A percentile compares a stretch with the other conserved stretches of the same genome.
Evolutionary conservation across 306 rosid species (phyloP).

Genomic region (Malus sieversii): DNA sequence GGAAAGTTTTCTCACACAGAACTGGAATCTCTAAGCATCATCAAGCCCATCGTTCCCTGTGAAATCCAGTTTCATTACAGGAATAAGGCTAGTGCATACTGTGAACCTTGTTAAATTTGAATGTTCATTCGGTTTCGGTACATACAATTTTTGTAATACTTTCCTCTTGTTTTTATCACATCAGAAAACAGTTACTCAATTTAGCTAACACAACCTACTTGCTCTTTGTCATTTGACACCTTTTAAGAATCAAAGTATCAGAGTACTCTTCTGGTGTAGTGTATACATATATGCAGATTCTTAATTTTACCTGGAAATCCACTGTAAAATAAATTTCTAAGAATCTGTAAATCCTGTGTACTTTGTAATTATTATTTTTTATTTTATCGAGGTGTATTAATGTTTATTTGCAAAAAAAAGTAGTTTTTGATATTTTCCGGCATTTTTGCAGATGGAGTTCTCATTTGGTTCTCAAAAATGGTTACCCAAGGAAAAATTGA

Average conservation of each 20-base stretch:
- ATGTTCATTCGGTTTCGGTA: neutral
- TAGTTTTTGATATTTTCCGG: constrained; percentile 9
- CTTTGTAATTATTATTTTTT: too few species aligned
- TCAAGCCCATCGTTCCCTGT: constrained; percentile 77
- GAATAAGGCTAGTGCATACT: constrained; percentile 57
- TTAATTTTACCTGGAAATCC: neutral
- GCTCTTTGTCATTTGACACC: neutral
- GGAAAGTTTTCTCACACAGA: constrained; percentile 53
- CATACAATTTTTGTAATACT: neutral
- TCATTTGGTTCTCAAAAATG: constrained; percentile 78
- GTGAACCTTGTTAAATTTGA: neutral
- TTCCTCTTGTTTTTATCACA: neutral
- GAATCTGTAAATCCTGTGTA: neutral
- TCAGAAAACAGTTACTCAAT: neutral
- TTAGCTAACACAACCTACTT: neutral
- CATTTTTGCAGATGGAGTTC: constrained; percentile 77
- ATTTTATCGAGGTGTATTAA: neutral
- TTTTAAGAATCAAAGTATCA: neutral
- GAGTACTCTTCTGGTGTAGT: neutral
- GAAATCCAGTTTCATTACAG: constrained; percentile 88
- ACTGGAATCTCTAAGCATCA: constrained; percentile 38
- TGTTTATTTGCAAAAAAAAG: neutral
- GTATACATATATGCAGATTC: neutral
- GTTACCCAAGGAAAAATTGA: constrained; percentile 54
- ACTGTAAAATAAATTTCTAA: neutral